Conservation (phyloP, 2,329 filamentous ascomycete genomes). For the Sporothrix euskadiensis region DNA sequence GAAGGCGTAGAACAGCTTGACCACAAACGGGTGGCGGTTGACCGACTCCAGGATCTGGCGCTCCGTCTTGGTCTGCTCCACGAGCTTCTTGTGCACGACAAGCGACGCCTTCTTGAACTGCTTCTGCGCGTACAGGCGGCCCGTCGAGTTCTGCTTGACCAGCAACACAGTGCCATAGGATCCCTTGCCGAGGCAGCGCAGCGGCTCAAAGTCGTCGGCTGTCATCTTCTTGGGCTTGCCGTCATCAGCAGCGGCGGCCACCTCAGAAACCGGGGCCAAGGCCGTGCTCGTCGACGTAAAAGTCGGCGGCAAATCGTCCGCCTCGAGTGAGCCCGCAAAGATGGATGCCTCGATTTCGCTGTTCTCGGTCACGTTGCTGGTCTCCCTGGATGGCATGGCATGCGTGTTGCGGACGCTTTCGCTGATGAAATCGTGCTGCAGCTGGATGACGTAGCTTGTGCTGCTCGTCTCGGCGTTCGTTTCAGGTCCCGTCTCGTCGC, state of each 20-base stretch:
- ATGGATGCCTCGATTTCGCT: background rate
- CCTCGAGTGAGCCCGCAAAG: slow-evolving; percentile 15
- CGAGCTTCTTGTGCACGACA: slow-evolving; percentile 89
- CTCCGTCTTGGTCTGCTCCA: slow-evolving; percentile 98
- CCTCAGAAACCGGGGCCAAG: background rate
- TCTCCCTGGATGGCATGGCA: slow-evolving; percentile 27
- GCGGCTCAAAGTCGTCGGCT: slow-evolving; percentile 81
- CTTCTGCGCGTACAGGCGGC: slow-evolving; percentile 93
- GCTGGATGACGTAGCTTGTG: slow-evolving; percentile 80
- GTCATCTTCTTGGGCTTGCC: slow-evolving; percentile 77
- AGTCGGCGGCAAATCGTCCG: slow-evolving; percentile 3
- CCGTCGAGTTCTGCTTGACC: slow-evolving; percentile 85
- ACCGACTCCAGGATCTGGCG: slow-evolving; percentile 92
- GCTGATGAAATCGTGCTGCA: slow-evolving; percentile 84
- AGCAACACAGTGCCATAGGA: slow-evolving; percentile 93
- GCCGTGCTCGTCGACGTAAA: background rate
- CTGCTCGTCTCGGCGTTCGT: slow-evolving; percentile 64
- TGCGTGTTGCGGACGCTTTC: slow-evolving; percentile 53
- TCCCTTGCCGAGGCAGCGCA: slow-evolving; percentile 93
- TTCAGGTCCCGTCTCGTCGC: slow-evolving; percentile 50
- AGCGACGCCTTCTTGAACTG: slow-evolving; percentile 97
- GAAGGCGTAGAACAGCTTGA: slow-evolving; percentile 97
- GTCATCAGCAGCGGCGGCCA: slow-evolving; percentile 34
- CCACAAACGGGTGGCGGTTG: slow-evolving; percentile 94
- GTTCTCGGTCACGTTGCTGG: slow-evolving; percentile 17